A percentile compares a stretch with the other conserved stretches of the same genome.
Evolutionary conservation across 1,284 basidiomycete genomes (phyloP).

Genomic region (Malassezia nana): DNA sequence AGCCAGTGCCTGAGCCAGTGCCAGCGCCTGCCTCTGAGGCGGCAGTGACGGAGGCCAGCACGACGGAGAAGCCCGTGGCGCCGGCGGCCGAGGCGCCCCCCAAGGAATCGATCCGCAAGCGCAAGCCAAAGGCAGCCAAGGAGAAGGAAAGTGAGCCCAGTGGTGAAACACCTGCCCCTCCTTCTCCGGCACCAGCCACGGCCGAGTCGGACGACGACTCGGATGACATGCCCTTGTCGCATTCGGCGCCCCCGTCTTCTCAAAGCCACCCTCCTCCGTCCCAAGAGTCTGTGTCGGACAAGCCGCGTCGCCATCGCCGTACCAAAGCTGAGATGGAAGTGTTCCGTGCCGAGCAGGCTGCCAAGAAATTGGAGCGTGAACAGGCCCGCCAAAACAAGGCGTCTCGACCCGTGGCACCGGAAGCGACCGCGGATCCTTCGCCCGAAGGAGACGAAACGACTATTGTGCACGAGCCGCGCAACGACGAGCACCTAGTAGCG

Average conservation of each 20-base stretch:
- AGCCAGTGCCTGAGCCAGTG: not conserved
- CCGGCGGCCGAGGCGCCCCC: not conserved
- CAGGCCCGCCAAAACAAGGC: not conserved
- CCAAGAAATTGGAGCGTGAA: conserved; percentile 12
- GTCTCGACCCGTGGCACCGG: not conserved
- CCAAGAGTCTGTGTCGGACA: not conserved
- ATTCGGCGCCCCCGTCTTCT: not conserved
- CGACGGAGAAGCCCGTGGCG: not conserved
- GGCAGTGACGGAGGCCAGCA: not conserved
- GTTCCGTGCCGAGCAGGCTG: conserved; percentile 18
- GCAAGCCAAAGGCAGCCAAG: conserved; percentile 1
- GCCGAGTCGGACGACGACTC: conserved; percentile 1
- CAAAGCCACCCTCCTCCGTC: conserved; percentile 1
- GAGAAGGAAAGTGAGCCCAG: not conserved
- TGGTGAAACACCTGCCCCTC: not conserved
- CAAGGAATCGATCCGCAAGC: not conserved
- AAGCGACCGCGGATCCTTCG: not conserved
- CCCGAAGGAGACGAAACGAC: conserved; percentile 11
- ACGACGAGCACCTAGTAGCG: conserved; percentile 1
- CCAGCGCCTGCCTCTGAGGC: not conserved
- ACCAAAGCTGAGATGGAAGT: conserved; percentile 20
- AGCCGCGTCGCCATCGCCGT: conserved; percentile 11
- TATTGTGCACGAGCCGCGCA: conserved; percentile 7
- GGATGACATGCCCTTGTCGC: conserved; percentile 10
- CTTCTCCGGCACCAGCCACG: not conserved